Conservation (phyloP, 306 rosid genomes). For the Vigna radiata region DNA sequence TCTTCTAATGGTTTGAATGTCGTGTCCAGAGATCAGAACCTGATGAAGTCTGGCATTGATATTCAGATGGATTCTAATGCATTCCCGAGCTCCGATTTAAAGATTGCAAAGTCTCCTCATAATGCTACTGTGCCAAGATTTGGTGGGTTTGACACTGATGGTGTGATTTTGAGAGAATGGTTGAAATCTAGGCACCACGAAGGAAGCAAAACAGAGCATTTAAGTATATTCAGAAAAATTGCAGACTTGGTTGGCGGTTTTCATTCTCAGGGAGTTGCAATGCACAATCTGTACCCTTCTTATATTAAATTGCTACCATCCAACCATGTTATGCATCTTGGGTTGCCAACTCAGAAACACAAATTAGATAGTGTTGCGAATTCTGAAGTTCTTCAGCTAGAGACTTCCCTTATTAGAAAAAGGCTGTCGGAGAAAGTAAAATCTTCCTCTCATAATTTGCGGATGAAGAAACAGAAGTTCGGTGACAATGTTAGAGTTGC, state of each 20-base stretch:
- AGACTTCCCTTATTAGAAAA: constrained; percentile 53
- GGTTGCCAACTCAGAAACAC: constrained; percentile 54
- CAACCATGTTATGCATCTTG: constrained; percentile 65
- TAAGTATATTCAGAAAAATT: constrained; percentile 69
- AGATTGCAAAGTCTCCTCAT: constrained; percentile 44
- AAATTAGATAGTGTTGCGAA: constrained; percentile 44
- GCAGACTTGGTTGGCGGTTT: constrained; percentile 65
- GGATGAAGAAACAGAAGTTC: constrained; percentile 61
- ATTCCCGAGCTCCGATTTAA: constrained; percentile 38
- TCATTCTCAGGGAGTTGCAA: constrained; percentile 65
- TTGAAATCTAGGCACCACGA: constrained; percentile 52
- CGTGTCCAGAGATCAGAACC: constrained; percentile 54
- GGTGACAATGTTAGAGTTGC: constrained; percentile 50
- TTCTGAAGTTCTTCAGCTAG: constrained; percentile 51
- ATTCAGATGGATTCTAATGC: constrained; percentile 49
- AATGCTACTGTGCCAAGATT: constrained; percentile 32
- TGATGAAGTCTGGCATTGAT: constrained; percentile 51
- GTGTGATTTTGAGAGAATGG: constrained; percentile 80
- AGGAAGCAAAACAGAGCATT: constrained; percentile 60
- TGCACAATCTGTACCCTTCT: constrained; percentile 70
- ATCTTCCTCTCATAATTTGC: constrained; percentile 47
- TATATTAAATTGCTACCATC: constrained; percentile 62
- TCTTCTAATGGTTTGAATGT: constrained; percentile 40
- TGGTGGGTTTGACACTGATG: constrained; percentile 55
- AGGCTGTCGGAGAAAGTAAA: constrained; percentile 55